Evolutionary conservation across 331 rosid genomes (phyloP).

Genomic region (Arachis monticola): DNA sequence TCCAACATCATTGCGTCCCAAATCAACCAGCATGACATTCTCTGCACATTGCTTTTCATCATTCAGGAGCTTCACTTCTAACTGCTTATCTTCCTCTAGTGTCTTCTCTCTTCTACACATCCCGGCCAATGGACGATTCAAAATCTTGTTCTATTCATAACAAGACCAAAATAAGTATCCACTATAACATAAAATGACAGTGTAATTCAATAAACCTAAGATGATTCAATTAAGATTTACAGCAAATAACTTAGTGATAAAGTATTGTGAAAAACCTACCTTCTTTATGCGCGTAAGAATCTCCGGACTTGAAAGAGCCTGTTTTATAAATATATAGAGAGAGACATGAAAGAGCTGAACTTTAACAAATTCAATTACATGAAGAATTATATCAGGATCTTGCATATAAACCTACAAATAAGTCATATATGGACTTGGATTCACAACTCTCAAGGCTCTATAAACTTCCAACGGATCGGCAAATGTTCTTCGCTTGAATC

Average conservation of each 20-base stretch:
- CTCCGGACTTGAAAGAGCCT: constrained; percentile 99
- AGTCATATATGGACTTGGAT: constrained; percentile 79
- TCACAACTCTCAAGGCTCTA: too few species aligned
- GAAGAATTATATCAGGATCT: background rate
- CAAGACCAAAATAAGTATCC: constrained; percentile 7
- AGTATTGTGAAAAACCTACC: constrained; percentile 43
- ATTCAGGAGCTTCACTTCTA: too few species aligned
- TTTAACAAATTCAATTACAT: background rate
- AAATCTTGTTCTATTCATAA: constrained; percentile 60
- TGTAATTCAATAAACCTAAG: too few species aligned
- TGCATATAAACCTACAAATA: constrained; percentile 77
- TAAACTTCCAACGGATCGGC: too few species aligned
- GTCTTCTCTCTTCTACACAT: constrained; percentile 79
- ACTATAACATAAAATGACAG: background rate
- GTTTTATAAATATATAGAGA: constrained; percentile 35
- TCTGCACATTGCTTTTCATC: too few species aligned
- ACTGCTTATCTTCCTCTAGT: background rate
- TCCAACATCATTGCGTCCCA: constrained; percentile 39
- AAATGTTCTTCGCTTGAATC: too few species aligned
- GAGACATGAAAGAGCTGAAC: constrained; percentile 28
- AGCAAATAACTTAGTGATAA: background rate
- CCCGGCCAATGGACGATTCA: constrained; percentile 96
- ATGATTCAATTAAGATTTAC: too few species aligned
- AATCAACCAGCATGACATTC: too few species aligned
- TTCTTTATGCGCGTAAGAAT: constrained; percentile 84